Percentiles rank a stretch among this genome's conserved stretches.
Conservation (phyloP, 2,329 filamentous ascomycete genomes). For the Coniochaeta sp. region DNA sequence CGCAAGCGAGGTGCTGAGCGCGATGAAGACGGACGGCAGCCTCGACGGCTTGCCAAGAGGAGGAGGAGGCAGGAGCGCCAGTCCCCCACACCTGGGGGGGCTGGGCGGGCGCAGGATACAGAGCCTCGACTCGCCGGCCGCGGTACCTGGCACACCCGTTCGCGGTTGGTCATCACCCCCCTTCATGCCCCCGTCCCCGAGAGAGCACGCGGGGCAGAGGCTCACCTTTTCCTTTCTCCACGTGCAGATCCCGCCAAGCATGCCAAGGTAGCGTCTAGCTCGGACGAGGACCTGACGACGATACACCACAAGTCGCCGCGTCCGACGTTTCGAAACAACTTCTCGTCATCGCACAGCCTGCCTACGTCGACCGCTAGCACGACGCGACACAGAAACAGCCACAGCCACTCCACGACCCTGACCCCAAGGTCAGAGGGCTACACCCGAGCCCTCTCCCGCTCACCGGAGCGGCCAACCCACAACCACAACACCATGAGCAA, state of each 20-base stretch:
- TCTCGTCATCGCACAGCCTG: neutral
- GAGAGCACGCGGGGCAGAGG: neutral
- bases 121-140: constrained; percentile 46
- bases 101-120: constrained; percentile 42
- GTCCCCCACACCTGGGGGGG: constrained; percentile 18
- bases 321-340: constrained; percentile 5
- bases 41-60: constrained; percentile 32
- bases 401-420: constrained; percentile 27
- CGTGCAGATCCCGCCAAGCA: constrained; percentile 25
- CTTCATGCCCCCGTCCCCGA: constrained; percentile 3
- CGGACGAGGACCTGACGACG: constrained; percentile 22
- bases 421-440: constrained; percentile 33
- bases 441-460: constrained; percentile 14
- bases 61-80: constrained; percentile 22
- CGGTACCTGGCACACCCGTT: constrained; percentile 40
- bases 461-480: constrained; percentile 19
- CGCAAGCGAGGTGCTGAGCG: constrained; percentile 76
- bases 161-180: constrained; percentile 26
- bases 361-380: constrained; percentile 14
- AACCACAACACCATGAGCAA: neutral
- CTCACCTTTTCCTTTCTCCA: constrained; percentile 8
- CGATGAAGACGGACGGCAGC: constrained; percentile 62
- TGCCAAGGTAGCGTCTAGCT: constrained; percentile 21
- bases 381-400: constrained; percentile 19
- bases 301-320: constrained; percentile 16